Conservation (phyloP, 768 basidiomycete genomes). For the Macrolepiota albuminosa region DNA sequence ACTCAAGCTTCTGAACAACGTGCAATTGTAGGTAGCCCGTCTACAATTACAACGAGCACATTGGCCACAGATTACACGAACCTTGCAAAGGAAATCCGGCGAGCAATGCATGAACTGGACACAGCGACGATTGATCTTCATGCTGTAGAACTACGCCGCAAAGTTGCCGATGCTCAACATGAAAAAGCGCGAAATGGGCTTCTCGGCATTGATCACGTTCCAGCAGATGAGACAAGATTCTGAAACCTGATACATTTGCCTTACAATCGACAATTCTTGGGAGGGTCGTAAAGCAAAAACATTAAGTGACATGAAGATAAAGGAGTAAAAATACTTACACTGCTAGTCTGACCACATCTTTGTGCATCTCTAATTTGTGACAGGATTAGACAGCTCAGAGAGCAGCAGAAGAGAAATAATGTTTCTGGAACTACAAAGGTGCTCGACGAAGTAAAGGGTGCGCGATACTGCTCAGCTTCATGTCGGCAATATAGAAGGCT, state of each 20-base stretch:
- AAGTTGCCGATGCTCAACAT: slow-evolving; percentile 51
- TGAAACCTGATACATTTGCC: neutral
- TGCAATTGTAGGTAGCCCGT: slow-evolving; percentile 23
- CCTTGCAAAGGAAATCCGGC: slow-evolving; percentile 34
- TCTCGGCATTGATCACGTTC: slow-evolving; percentile 49
- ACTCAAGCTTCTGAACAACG: neutral
- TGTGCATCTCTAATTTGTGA: neutral
- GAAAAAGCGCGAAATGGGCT: slow-evolving; percentile 59
- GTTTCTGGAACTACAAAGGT: neutral
- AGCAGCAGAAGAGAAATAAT: neutral
- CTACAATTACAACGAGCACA: slow-evolving; percentile 34
- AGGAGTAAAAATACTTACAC: neutral
- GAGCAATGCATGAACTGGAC: slow-evolving; percentile 60
- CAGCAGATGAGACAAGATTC: neutral
- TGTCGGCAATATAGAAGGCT: neutral
- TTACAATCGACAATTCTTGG: neutral
- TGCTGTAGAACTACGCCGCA: slow-evolving; percentile 53
- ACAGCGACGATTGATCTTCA: slow-evolving; percentile 55
- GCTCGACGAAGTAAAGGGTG: neutral
- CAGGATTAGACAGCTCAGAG: neutral
- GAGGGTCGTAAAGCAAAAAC: neutral
- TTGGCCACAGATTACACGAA: slow-evolving; percentile 34
- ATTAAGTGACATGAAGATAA: neutral
- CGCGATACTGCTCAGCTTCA: neutral
- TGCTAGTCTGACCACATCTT: neutral